Percentiles rank a stretch among this genome's conserved stretches.
Evolutionary conservation across 2,329 filamentous ascomycete genomes (phyloP).

Genomic region (Phaeosphaeriaceae sp.): DNA sequence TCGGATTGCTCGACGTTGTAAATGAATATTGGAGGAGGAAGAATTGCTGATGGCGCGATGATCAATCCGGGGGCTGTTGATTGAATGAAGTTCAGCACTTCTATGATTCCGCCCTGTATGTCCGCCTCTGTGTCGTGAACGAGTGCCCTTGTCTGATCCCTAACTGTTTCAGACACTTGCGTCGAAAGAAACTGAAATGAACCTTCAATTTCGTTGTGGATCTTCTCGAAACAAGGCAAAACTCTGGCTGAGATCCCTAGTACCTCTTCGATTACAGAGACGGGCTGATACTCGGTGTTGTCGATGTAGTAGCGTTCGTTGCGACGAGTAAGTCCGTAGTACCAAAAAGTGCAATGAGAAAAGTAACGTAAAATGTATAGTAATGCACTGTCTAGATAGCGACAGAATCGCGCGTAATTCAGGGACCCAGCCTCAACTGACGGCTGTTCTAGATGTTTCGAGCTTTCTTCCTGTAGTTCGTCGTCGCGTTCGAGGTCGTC

Average conservation of each 20-base stretch:
- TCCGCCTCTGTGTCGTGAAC: neutral
- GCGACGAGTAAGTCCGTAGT: neutral
- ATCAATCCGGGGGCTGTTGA: neutral
- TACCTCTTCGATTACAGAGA: neutral
- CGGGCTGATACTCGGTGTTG: neutral
- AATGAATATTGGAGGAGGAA: neutral
- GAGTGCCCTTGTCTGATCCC: neutral
- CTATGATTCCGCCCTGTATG: neutral
- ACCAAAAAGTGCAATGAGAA: neutral
- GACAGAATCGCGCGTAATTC: neutral
- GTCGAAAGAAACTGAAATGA: neutral
- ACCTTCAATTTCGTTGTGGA: neutral
- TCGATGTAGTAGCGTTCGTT: neutral
- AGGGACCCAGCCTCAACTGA: neutral
- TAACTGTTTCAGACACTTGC: neutral
- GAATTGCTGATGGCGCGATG: neutral
- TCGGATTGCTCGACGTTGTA: neutral
- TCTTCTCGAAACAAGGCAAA: neutral
- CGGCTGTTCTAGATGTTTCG: neutral
- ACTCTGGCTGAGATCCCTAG: neutral
- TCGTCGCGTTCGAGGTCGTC: neutral
- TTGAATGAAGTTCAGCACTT: neutral
- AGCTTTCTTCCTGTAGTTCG: neutral
- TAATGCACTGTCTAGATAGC: neutral
- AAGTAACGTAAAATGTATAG: neutral